Conservation (phyloP, 805 yeast species). For the Yamadazyma tumulicola region DNA sequence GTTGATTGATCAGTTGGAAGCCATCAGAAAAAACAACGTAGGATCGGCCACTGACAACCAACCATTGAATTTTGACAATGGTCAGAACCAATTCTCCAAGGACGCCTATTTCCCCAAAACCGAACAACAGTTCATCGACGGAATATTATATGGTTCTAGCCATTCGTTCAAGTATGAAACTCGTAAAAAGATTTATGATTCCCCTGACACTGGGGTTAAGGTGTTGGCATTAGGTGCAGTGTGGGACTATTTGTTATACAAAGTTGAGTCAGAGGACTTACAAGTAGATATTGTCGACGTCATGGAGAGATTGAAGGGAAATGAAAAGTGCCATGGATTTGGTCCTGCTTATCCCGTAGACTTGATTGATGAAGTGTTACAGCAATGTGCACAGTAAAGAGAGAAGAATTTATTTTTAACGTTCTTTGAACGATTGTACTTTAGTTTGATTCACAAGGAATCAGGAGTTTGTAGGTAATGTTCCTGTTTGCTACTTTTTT, state of each 20-base stretch:
- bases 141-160: constrained; percentile 21
- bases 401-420: too few species aligned
- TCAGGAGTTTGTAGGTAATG: too few species aligned
- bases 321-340: constrained; percentile 73
- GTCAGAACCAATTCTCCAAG: constrained; percentile 1
- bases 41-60: constrained; percentile 59
- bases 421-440: too few species aligned
- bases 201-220: constrained; percentile 40
- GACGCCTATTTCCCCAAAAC: constrained; percentile 32
- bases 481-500: not conserved
- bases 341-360: constrained; percentile 65
- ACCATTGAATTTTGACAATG: constrained; percentile 38
- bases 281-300: constrained; percentile 57
- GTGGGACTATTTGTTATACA: constrained; percentile 69
- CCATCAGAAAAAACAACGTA: constrained; percentile 50
- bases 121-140: constrained; percentile 32
- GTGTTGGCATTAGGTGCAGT: constrained; percentile 72
- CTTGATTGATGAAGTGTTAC: constrained; percentile 38
- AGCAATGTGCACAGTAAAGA: constrained; percentile 7
- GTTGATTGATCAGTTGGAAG: constrained; percentile 47
- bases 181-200: constrained; percentile 31
- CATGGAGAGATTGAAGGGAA: constrained; percentile 58
- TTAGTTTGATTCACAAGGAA: too few species aligned
- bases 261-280: constrained; percentile 41
- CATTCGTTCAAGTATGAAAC: constrained; percentile 20